These are phyloP conservation scores for Neohortaea acidophila DNA, from an alignment of 495 filamentous ascomycete genomes.

Conservation along the genomic window DNA sequence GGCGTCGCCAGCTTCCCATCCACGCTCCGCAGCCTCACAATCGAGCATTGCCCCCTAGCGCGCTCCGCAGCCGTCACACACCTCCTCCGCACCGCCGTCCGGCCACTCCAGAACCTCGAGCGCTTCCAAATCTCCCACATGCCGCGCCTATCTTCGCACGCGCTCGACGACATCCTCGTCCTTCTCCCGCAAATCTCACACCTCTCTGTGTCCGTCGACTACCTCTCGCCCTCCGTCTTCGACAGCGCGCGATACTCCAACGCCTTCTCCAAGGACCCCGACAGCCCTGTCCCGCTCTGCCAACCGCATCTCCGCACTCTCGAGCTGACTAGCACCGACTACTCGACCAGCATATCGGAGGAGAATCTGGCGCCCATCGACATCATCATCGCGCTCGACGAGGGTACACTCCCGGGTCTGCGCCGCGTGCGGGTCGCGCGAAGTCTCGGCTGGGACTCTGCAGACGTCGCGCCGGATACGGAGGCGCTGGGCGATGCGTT, in stretches of 20 bases:
- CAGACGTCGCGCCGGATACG: constrained; percentile 7
- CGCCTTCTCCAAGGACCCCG: neutral
- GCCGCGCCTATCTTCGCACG: constrained; percentile 13
- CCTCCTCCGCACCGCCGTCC: constrained; percentile 9
- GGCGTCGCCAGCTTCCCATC: constrained; percentile 22
- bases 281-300: neutral
- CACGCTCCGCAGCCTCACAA: constrained; percentile 24
- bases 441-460: constrained; percentile 16
- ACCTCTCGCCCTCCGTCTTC: constrained; percentile 20
- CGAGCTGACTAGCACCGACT: constrained; percentile 9
- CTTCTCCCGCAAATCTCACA: constrained; percentile 16
- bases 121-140: constrained; percentile 17
- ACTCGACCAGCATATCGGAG: constrained; percentile 5
- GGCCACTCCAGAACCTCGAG: constrained; percentile 4
- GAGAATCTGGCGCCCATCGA: constrained; percentile 15
- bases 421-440: constrained; percentile 14
- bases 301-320: constrained; percentile 9
- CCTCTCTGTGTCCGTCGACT: constrained; percentile 22
- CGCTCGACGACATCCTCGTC: constrained; percentile 18
- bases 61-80: constrained; percentile 8
- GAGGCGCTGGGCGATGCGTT: constrained; percentile 16
- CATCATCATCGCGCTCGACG: constrained; percentile 13
- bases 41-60: constrained; percentile 24
- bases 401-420: constrained; percentile 15
- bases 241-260: neutral